A percentile compares a stretch with the other conserved stretches of the same genome.
Evolutionary conservation across 441 rosid species (phyloP).

Genomic region (Croton laevigatus): DNA sequence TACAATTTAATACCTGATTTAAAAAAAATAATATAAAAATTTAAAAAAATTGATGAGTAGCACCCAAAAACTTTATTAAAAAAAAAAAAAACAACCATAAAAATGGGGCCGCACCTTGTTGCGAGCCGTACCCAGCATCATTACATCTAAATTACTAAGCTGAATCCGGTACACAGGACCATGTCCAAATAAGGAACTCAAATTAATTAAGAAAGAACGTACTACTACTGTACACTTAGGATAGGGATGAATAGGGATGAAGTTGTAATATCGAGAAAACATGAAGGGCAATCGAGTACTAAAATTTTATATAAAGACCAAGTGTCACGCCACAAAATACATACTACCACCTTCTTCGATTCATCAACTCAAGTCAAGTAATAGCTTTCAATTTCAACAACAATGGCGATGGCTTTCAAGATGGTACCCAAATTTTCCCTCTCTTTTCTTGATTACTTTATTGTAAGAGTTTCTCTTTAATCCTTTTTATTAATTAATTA

Average conservation of each 20-base stretch:
- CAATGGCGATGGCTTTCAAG: slow-evolving; percentile 98
- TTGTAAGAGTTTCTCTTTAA: background rate
- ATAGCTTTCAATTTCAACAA: slow-evolving; percentile 24
- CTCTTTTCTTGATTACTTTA: background rate
- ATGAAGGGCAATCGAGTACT: slow-evolving; percentile 26
- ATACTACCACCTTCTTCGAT: background rate
- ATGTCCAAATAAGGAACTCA: too few relatives aligned
- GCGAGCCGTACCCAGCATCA: too few relatives aligned
- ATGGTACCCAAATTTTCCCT: slow-evolving; percentile 42
- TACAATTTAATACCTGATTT: too few relatives aligned
- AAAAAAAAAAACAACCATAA: too few relatives aligned
- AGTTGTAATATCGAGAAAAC: slow-evolving; percentile 31
- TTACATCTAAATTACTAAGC: too few relatives aligned
- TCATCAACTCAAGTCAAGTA: background rate
- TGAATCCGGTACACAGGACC: too few relatives aligned
- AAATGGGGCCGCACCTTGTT: too few relatives aligned
- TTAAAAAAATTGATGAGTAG: too few relatives aligned
- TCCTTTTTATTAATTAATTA: background rate
- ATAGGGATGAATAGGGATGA: background rate
- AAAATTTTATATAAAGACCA: slow-evolving; percentile 27
- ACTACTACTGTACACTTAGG: too few relatives aligned
- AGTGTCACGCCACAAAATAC: background rate
- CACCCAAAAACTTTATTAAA: too few relatives aligned
- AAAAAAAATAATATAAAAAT: too few relatives aligned
- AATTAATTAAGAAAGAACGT: too few relatives aligned